These are phyloP conservation scores for Kentomonas sorsogonicus DNA, from an alignment of 208 protist species.

Conservation along the genomic window DNA sequence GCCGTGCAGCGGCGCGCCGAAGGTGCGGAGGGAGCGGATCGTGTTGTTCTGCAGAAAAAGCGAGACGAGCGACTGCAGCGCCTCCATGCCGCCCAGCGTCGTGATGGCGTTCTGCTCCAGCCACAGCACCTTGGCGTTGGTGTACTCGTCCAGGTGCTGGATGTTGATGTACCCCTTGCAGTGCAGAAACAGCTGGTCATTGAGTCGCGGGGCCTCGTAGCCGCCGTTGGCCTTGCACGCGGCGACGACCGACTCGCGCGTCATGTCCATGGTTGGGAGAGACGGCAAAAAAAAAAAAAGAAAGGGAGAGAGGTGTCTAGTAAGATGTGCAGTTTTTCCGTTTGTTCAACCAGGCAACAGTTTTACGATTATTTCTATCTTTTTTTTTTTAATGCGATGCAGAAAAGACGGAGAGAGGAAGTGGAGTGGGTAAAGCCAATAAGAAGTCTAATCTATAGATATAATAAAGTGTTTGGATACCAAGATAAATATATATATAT, in stretches of 20 bases:
- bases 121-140: slow-evolving; percentile 89
- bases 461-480: neutral
- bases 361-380: too few relatives aligned
- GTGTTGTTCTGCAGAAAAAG: slow-evolving; percentile 94
- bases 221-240: slow-evolving; percentile 83
- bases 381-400: too few relatives aligned
- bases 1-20: slow-evolving; percentile 42
- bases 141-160: slow-evolving; percentile 84
- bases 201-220: slow-evolving; percentile 77
- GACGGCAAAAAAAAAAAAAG: neutral
- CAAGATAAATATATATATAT: slow-evolving; percentile 9
- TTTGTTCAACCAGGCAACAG: too few relatives aligned
- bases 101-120: slow-evolving; percentile 91
- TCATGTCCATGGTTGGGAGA: slow-evolving; percentile 77
- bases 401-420: too few relatives aligned
- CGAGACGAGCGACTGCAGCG: slow-evolving; percentile 63
- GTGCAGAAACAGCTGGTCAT: slow-evolving; percentile 90
- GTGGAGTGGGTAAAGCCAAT: too few relatives aligned
- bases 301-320: neutral
- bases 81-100: slow-evolving; percentile 73
- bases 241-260: slow-evolving; percentile 63
- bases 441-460: neutral
- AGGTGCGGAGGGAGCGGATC: slow-evolving; percentile 55
- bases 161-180: slow-evolving; percentile 88
- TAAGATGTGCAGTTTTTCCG: neutral